These are phyloP conservation scores for Podochytrium sp. DNA, from an alignment of 192 early-diverging fungal species.

Conservation along the genomic window DNA sequence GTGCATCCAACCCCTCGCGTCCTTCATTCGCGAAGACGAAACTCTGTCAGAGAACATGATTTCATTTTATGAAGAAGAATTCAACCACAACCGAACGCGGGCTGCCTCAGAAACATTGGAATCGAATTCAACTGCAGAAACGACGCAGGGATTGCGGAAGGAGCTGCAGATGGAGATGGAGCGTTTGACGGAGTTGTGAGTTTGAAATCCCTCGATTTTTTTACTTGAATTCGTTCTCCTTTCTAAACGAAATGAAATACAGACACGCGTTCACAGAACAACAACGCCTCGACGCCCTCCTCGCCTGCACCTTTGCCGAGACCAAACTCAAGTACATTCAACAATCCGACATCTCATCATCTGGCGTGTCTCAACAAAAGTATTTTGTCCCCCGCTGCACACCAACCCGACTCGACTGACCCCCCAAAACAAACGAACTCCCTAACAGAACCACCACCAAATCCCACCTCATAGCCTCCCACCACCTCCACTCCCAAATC, in stretches of 20 bases:
- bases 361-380: too few species aligned
- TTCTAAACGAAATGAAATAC: too few species aligned
- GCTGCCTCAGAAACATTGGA: too few species aligned
- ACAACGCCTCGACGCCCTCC: not conserved
- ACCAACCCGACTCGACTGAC: too few species aligned
- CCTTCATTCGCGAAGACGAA: slow-evolving; percentile 1
- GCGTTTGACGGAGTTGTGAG: not conserved
- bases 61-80: not conserved
- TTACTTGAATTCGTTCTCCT: not conserved
- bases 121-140: too few species aligned
- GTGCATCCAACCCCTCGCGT: not conserved
- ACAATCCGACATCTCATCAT: too few species aligned
- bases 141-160: not conserved
- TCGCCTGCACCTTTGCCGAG: not conserved
- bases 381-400: too few species aligned
- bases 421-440: too few species aligned
- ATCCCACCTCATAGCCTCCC: too few species aligned
- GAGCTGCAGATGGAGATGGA: not conserved
- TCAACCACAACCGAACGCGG: too few species aligned
- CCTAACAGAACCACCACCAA: too few species aligned
- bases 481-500: too few species aligned
- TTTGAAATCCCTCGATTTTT: not conserved
- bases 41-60: not conserved
- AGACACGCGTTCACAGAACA: slow-evolving; percentile 7
- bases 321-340: not conserved